phyloP scores from a whole-genome alignment of 345 rosid species.

The Murraya paniculata region DNA sequence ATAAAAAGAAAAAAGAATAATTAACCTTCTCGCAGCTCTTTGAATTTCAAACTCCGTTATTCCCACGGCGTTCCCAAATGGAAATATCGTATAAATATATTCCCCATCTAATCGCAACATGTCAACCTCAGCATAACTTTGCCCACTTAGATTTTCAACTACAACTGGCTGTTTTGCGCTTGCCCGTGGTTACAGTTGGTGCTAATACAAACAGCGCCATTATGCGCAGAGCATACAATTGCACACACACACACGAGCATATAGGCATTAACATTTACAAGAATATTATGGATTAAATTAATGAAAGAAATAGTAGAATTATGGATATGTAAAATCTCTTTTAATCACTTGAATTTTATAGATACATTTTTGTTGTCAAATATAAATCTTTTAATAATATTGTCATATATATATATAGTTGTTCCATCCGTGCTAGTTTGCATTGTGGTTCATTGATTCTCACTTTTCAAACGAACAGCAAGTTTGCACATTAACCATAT shows the following conservation, averaged over 20 bases:
- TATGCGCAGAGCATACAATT: not conserved
- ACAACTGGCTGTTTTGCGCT: not conserved
- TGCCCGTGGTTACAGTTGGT: not conserved
- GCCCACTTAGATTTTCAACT: not conserved
- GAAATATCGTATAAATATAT: not conserved
- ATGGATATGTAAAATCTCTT: no score
- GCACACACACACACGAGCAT: no score
- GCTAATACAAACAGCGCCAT: not conserved
- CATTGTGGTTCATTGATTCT: no score
- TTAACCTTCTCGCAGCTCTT: not conserved
- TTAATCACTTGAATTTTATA: not conserved
- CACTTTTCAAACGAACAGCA: no score
- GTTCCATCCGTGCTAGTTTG: no score
- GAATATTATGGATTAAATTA: not conserved
- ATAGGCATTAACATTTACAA: not conserved
- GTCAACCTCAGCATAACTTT: conserved; percentile 9
- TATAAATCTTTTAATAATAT: no score
- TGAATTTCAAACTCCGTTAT: not conserved
- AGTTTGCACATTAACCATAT: no score
- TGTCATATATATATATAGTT: no score
- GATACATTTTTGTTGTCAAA: no score
- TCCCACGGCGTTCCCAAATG: conserved; percentile 5
- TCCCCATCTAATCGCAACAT: conserved; percentile 2
- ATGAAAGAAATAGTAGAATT: not conserved
- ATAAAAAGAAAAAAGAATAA: no score